phyloP scores from a whole-genome alignment of 768 basidiomycete species.

The Obba rivulosa region DNA sequence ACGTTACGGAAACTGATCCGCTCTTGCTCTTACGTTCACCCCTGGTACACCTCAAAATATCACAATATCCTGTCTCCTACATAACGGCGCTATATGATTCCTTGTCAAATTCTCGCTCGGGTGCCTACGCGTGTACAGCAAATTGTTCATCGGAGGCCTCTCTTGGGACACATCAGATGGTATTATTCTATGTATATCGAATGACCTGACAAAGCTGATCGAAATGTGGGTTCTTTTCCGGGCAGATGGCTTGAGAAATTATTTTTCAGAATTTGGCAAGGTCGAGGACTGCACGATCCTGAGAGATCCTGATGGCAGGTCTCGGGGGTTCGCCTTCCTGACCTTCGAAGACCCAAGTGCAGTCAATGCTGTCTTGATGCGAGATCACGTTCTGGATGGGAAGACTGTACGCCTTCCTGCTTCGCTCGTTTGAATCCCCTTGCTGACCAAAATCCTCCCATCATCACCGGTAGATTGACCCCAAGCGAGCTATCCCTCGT shows the following conservation, averaged over 20 bases:
- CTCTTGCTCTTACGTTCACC: slow-evolving; percentile 9
- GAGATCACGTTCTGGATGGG: slow-evolving; percentile 90
- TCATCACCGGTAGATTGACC: slow-evolving; percentile 82
- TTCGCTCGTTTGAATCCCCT: neutral
- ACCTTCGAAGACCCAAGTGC: slow-evolving; percentile 89
- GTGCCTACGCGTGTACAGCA: slow-evolving; percentile 47
- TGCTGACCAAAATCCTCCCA: neutral
- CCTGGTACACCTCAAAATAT: slow-evolving; percentile 14
- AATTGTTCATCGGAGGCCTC: slow-evolving; percentile 98
- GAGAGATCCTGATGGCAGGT: slow-evolving; percentile 90
- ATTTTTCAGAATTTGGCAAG: slow-evolving; percentile 92
- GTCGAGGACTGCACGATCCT: slow-evolving; percentile 97
- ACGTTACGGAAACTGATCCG: slow-evolving; percentile 18
- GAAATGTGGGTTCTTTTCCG: neutral
- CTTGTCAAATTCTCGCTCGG: slow-evolving; percentile 4
- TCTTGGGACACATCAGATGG: slow-evolving; percentile 99
- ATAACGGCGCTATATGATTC: slow-evolving; percentile 13
- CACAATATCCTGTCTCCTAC: slow-evolving; percentile 12
- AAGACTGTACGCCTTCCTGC: slow-evolving; percentile 68
- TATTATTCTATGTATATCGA: slow-evolving; percentile 36
- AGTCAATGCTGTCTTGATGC: slow-evolving; percentile 91
- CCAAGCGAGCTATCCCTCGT: slow-evolving; percentile 93
- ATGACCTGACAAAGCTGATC: slow-evolving; percentile 31
- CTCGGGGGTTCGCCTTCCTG: slow-evolving; percentile 94
- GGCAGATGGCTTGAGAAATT: slow-evolving; percentile 68